A percentile compares a stretch with the other conserved stretches of the same genome.
phyloP scores from a whole-genome alignment of 805 yeast genomes.

The Spathaspora hagerdaliae region DNA sequence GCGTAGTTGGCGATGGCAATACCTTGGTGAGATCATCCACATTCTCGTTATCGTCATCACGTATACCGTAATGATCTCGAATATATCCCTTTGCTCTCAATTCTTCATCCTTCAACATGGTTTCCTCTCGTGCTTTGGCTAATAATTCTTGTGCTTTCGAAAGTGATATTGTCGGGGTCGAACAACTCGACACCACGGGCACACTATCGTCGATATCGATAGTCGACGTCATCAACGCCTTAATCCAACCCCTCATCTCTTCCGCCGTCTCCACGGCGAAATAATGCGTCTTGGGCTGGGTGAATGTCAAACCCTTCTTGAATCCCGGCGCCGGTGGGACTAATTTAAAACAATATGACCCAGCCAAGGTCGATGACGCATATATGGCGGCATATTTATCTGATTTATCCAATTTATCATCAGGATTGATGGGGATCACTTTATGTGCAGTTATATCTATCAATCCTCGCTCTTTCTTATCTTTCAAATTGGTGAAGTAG shows the following conservation, averaged over 20 bases:
- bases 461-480: slow-evolving; percentile 82
- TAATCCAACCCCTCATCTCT: slow-evolving; percentile 94
- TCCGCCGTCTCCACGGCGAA: slow-evolving; percentile 91
- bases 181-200: slow-evolving; percentile 89
- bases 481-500: slow-evolving; percentile 75
- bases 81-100: slow-evolving; percentile 39
- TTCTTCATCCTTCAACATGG: slow-evolving; percentile 51
- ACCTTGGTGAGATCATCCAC: no score
- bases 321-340: slow-evolving; percentile 98
- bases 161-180: slow-evolving; percentile 91
- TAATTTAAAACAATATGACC: slow-evolving; percentile 87
- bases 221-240: slow-evolving; percentile 90
- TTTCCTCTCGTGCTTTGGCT: slow-evolving; percentile 76
- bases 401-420: slow-evolving; percentile 43
- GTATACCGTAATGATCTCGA: slow-evolving; percentile 19
- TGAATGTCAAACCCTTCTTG: slow-evolving; percentile 89
- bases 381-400: slow-evolving; percentile 82
- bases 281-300: slow-evolving; percentile 93
- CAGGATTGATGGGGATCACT: slow-evolving; percentile 63
- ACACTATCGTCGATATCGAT: slow-evolving; percentile 91
- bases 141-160: slow-evolving; percentile 82
- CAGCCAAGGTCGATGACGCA: slow-evolving; percentile 92
- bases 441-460: slow-evolving; percentile 95
- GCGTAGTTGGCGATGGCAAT: not conserved
- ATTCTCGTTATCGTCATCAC: no score